A percentile compares a stretch with the other conserved stretches of the same genome.
Conservation (phyloP, 2,329 filamentous ascomycete genomes). For the Claviceps spartinae region DNA sequence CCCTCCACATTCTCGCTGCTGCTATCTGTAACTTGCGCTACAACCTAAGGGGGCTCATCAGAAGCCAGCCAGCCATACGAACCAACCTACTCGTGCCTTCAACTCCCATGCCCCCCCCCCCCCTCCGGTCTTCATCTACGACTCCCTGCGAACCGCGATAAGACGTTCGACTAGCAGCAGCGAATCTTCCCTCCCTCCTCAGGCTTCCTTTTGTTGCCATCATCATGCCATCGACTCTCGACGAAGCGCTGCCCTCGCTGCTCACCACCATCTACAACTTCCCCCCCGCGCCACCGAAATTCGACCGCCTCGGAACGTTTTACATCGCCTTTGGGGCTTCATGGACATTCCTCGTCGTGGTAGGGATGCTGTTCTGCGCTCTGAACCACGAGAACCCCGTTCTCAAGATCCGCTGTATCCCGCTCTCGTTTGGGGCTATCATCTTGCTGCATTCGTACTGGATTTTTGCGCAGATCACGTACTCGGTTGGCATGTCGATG, state of each 20-base stretch:
- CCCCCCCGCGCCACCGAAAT: conserved; percentile 12
- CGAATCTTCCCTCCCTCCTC: neutral
- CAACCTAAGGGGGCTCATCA: no score
- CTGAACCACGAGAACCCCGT: conserved; percentile 19
- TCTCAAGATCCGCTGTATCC: conserved; percentile 26
- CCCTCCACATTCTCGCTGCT: no score
- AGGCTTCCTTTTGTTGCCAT: no score
- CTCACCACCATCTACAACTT: conserved; percentile 4
- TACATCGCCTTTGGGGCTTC: conserved; percentile 14
- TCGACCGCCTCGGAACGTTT: conserved; percentile 17
- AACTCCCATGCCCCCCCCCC: no score
- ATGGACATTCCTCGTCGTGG: conserved; percentile 18
- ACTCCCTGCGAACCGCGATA: neutral
- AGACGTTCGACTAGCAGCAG: neutral
- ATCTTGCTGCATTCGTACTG: conserved; percentile 24
- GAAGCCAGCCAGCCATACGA: no score
- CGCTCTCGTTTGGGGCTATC: conserved; percentile 22
- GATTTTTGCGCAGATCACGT: conserved; percentile 27
- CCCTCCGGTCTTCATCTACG: no score
- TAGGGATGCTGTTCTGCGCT: conserved; percentile 22
- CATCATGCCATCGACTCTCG: neutral
- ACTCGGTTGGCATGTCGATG: conserved; percentile 27
- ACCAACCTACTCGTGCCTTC: no score
- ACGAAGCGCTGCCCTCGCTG: neutral
- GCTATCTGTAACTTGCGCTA: no score